Conservation (phyloP, 805 yeast genomes). For the Pichia heedii region DNA sequence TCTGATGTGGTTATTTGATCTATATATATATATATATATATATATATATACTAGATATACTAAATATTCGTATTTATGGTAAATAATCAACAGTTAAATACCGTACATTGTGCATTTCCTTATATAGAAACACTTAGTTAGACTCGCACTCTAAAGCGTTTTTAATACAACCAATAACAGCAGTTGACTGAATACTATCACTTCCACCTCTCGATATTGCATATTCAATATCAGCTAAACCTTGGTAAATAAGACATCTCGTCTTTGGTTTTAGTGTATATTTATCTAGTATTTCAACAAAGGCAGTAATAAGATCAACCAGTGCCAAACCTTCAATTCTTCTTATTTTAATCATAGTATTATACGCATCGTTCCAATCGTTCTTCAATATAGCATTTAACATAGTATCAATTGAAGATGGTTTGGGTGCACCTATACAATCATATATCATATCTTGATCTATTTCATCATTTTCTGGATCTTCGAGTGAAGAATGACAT, state of each 20-base stretch:
- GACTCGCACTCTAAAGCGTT: conserved; percentile 43
- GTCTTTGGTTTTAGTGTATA: conserved; percentile 57
- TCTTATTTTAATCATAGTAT: conserved; percentile 59
- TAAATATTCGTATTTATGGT: no score
- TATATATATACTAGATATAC: no score
- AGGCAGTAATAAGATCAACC: conserved; percentile 72
- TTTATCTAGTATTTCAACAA: conserved; percentile 60
- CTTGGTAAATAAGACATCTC: conserved; percentile 39
- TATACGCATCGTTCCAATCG: conserved; percentile 75
- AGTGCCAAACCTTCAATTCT: conserved; percentile 77
- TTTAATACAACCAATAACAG: conserved; percentile 81
- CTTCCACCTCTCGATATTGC: conserved; percentile 88
- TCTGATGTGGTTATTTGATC: no score
- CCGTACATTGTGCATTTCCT: no score
- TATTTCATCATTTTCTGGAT: conserved; percentile 39
- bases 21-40: no score
- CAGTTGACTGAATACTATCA: conserved; percentile 83
- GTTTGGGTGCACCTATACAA: conserved; percentile 94
- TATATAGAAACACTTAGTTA: no score
- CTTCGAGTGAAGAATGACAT: conserved; percentile 68
- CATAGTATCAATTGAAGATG: conserved; percentile 68
- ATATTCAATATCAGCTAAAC: conserved; percentile 82
- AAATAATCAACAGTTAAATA: no score
- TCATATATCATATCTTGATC: conserved; percentile 75
- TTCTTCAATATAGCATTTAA: conserved; percentile 73